A percentile compares a stretch with the other conserved stretches of the same genome.
Evolutionary conservation across 73 alveolate species (phyloP).

Genomic region (Tetrahymena thermophila): DNA sequence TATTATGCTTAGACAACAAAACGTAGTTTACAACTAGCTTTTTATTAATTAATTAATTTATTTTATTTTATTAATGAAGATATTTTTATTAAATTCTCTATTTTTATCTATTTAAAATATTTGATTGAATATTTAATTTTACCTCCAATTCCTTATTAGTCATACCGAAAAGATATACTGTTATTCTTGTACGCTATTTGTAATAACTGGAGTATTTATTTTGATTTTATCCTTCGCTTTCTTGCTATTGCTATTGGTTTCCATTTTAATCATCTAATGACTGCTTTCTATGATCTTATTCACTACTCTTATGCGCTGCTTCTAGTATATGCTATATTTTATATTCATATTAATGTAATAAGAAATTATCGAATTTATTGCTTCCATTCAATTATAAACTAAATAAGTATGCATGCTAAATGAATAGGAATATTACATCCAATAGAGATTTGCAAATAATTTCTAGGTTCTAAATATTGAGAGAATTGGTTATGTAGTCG

Average conservation of each 20-base stretch:
- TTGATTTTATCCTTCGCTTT: background rate
- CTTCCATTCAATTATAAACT: background rate
- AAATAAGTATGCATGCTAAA: no score
- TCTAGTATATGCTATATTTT: background rate
- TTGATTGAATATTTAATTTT: background rate
- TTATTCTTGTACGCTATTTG: background rate
- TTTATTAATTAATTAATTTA: background rate
- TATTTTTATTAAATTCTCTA: background rate
- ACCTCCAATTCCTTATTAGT: background rate
- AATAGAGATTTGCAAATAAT: background rate
- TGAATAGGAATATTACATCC: background rate
- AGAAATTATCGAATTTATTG: background rate
- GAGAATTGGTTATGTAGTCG: background rate
- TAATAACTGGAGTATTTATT: background rate
- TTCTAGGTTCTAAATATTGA: background rate
- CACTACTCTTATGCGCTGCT: background rate
- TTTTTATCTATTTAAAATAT: no score
- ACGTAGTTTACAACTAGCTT: background rate
- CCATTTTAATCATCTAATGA: background rate
- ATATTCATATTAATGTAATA: background rate
- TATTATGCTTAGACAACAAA: background rate
- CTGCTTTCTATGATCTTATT: background rate
- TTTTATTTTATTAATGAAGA: background rate
- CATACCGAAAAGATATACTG: background rate
- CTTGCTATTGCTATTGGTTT: background rate